Conservation (phyloP, 2,329 filamentous ascomycete species). For the Neoscytalidium dimidiatum region DNA sequence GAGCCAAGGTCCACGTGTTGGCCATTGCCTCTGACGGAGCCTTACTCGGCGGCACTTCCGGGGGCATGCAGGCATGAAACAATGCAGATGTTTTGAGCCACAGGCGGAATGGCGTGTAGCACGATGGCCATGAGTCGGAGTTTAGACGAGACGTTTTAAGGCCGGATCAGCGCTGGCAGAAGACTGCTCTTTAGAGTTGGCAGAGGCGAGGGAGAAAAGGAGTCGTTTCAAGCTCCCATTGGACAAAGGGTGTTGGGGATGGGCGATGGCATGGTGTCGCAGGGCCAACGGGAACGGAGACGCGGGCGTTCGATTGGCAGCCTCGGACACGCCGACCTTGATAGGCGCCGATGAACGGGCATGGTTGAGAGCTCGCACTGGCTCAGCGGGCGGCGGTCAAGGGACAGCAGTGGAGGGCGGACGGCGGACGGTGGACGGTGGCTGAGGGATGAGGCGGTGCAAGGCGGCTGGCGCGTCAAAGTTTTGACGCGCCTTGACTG, state of each 20-base stretch:
- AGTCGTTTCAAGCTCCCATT: conserved; percentile 1
- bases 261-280: neutral
- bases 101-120: neutral
- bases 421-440: neutral
- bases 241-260: neutral
- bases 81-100: neutral
- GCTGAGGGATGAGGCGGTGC: conserved; percentile 7
- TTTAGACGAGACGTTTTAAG: neutral
- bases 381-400: neutral
- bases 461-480: conserved; percentile 6
- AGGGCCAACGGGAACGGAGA: neutral
- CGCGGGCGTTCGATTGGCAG: neutral
- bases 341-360: neutral
- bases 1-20: conserved; percentile 4
- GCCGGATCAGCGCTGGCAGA: neutral
- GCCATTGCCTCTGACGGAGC: neutral
- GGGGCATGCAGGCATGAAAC: neutral
- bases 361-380: neutral
- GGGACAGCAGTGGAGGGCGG: no score
- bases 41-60: neutral
- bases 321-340: conserved; percentile 7
- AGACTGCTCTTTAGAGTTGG: neutral
- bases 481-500: neutral
- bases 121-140: neutral
- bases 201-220: neutral